Evolutionary conservation across 306 rosid species (phyloP), one percentile per base, ranked within the genome.

Genomic region (Canavalia ensiformis): DNA sequence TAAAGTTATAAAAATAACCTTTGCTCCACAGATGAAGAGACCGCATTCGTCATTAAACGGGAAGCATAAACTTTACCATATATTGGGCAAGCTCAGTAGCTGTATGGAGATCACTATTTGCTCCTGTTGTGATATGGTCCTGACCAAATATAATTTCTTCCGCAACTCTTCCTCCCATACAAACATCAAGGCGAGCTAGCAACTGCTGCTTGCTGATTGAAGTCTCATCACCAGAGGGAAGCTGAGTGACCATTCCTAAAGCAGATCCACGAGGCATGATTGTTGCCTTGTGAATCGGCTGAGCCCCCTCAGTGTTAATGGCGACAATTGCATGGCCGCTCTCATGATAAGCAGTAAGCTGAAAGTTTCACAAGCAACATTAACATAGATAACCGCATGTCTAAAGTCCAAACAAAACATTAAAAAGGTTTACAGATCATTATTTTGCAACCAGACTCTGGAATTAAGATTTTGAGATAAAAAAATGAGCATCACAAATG

Each of bases 91-190:
- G 88, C 81, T 91, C 91, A 18, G 97, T 91, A 39, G 98, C 98
- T 29, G 90, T 85, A 67, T 87, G 59, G 25, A 94, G 93, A 89
- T 94, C 98, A 85, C 98, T 94, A 78, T 93, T 94, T 41, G 98
- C 98, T 68, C 97, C 97, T 2, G 93, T 90, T 62, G 98, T 94
- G 81, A 94, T 66, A 82, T 90, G 74, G 76, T 94, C 97, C 83
- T 64, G 88, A 78, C 98, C 97, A 18, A 91, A 93, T 82, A 91
- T 90, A 77, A 91, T 83, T 85, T 93, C 98, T 74, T 93, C 97
- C 37, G 98, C 98, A 34, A 86, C 98, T 89, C 98, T 85, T 80
- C 98, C 98, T 54, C 98, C 98, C 98, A 93, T 91, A 79, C 97
- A 91, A 82, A 93, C 93, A 68, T 93, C 98, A 47, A 93, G 92